Conservation (phyloP, 164 flowering plant species). For the Sextonia rubra region DNA sequence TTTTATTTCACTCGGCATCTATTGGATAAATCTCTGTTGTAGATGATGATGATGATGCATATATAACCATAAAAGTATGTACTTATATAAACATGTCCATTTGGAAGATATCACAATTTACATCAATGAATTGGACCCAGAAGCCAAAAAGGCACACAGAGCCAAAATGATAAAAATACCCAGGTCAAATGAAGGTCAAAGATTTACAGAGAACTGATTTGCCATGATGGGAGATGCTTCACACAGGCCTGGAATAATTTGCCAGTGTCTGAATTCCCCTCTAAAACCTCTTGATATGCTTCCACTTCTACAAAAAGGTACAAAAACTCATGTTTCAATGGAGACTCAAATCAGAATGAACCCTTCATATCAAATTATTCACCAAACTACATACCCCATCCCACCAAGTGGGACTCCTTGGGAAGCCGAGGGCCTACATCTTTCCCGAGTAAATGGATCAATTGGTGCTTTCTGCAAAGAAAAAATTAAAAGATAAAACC, state of each 20-base stretch:
- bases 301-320: conserved; percentile 67
- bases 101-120: neutral
- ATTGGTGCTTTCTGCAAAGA: conserved; percentile 89
- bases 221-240: conserved; percentile 94
- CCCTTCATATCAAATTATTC: neutral
- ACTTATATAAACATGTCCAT: neutral
- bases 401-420: conserved; percentile 99
- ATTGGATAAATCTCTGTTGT: no score
- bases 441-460: conserved; percentile 89
- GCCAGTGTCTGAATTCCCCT: conserved; percentile 93
- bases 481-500: neutral
- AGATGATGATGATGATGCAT: no score
- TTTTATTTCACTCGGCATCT: no score
- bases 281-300: conserved; percentile 99
- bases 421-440: conserved; percentile 94
- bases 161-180: neutral
- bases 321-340: neutral
- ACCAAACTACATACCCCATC: conserved; percentile 71
- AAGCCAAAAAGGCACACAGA: neutral
- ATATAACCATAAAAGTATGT: neutral
- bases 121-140: neutral
- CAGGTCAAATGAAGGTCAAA: conserved; percentile 10
- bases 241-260: conserved; percentile 81
- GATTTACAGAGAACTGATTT: conserved; percentile 91
- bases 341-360: neutral